phyloP scores from a whole-genome alignment of 2,329 filamentous ascomycete species.

The Tolypocladium ovalisporum region DNA sequence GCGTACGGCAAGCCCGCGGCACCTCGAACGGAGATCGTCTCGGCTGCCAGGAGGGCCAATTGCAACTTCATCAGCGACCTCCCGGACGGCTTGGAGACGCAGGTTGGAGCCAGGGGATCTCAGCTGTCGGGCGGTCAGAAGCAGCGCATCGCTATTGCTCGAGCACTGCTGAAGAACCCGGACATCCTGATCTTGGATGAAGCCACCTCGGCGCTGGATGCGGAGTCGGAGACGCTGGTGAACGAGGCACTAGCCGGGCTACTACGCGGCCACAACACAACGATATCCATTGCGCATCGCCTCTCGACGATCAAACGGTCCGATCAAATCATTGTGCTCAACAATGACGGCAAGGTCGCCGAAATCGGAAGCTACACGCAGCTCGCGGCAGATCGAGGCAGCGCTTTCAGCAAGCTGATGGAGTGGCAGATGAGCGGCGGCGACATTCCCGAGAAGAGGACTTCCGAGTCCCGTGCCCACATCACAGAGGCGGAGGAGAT shows the following conservation, averaged over 20 bases:
- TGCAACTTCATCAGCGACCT: slow-evolving; percentile 96
- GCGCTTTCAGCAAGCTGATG: slow-evolving; percentile 92
- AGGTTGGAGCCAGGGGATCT: slow-evolving; percentile 82
- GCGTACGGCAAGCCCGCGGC: slow-evolving; percentile 79
- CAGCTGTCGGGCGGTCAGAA: slow-evolving; percentile 95
- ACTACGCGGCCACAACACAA: slow-evolving; percentile 81
- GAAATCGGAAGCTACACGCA: slow-evolving; percentile 79
- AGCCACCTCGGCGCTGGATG: slow-evolving; percentile 89
- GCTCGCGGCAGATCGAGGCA: slow-evolving; percentile 60
- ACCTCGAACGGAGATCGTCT: slow-evolving; percentile 67
- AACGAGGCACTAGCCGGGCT: slow-evolving; percentile 79
- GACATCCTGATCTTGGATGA: slow-evolving; percentile 97
- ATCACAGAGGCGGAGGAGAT: slow-evolving; percentile 43
- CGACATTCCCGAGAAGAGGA: slow-evolving; percentile 40
- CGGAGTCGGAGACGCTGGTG: slow-evolving; percentile 92
- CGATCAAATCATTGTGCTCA: slow-evolving; percentile 87
- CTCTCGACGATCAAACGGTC: slow-evolving; percentile 94
- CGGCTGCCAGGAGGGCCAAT: slow-evolving; percentile 83
- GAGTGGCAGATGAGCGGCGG: slow-evolving; percentile 96
- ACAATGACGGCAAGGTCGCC: slow-evolving; percentile 75
- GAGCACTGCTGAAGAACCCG: slow-evolving; percentile 87
- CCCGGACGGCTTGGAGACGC: slow-evolving; percentile 88
- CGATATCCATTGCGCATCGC: slow-evolving; percentile 93
- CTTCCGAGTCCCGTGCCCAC: slow-evolving; percentile 21
- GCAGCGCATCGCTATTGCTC: slow-evolving; percentile 92